Evolutionary conservation across 1,284 basidiomycete genomes (phyloP), one percentile per base, ranked within the genome.

Genomic region (Phlebopus sp.): DNA sequence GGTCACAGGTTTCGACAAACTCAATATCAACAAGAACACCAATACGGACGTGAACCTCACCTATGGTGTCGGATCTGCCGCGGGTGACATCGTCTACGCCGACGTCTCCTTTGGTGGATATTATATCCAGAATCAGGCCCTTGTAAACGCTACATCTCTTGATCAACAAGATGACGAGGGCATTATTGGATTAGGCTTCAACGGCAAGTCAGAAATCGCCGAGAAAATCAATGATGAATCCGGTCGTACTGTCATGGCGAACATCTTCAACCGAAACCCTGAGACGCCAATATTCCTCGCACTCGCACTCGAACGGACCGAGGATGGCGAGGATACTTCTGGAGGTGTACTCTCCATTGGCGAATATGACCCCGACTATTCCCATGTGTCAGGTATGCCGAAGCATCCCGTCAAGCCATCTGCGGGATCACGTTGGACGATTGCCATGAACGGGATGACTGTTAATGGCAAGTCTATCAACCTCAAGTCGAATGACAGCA

Each of bases 311-410:
- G 63, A 73, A 14, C 68, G 77, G 0, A 64, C 69, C 2, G 59
- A 61, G 3, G 68, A 72, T 37, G 52, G 64, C n/a, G 69, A 72
- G 43, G 54, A 65, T 14, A 69, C 64, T 0, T 58, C 59, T 13
- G 69, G 70, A 21, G 75, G 75, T 0, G 60, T 61, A 6, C 64
- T 78, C 53, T 59, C 64, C 5, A 71, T 78, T 43, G 72, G 74
- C n/a, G 74, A 75, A 54, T 70, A 73, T 53, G 69, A 70, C 4
- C 53, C 64, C 0, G 51, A 56, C 7, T 77, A 67, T 49, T 42
- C 54, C 4, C 57, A 55, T 1, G 57, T 77, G 4, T 56, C 56
- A 9, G 34, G 58, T n/a, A 55, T 58, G 29, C 55, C 71, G 7
- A 66, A 67, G 51, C 56, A 69, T 19, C 49, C 59, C 1, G 64